Base-by-base conservation (phyloP, 345 rosid species). In the Hibiscus syriacus region DNA sequence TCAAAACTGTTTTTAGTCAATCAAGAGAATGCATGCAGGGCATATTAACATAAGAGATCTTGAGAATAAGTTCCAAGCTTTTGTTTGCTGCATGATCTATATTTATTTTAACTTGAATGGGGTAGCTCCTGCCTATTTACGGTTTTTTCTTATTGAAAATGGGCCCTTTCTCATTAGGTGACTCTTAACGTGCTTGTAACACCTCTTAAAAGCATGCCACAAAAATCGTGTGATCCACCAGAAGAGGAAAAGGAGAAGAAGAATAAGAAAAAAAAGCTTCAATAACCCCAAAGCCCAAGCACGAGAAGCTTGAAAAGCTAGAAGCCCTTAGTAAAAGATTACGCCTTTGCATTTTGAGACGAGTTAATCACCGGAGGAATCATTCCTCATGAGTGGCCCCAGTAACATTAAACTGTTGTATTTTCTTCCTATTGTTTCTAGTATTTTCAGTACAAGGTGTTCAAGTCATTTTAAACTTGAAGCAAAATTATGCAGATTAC, bases 251-350 rank as follows among this genome's bases (percentile, higher is more conserved):
- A 77, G 67, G 68, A 64, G 71, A 77, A 77, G 14, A 45, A 49
- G 70, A 84, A 77, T 70, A 84, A 82, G 70, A 76, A n/a, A n/a
- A n/a, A n/a, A n/a, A 74, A 68, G 80, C 66, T 67, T 48, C 69
- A 66, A 34, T 66, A 66, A 34, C 76, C 73, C 75, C 64, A 85
- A 86, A 80, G 84, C 74, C 80, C 62, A 85, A 74, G 81, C 84
- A 79, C 16, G 96, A 90, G 71, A 89, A 80, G 64, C 68, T 89
- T 14, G 90, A 86, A 59, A 88, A 79, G 80, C 80, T 89, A n/a
- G 97, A 89, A 74, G 94, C 97, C 22, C 79, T 93, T 29, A 78
- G 92, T 79, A 90, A 80, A 72, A 82, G 92, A 45, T 67, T 90
- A 46, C 82, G 91, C 27, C 92, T 73, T 72, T 79, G 95, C 82